Conservation (phyloP, 495 filamentous ascomycete species). For the Pyrenula massariospora region DNA sequence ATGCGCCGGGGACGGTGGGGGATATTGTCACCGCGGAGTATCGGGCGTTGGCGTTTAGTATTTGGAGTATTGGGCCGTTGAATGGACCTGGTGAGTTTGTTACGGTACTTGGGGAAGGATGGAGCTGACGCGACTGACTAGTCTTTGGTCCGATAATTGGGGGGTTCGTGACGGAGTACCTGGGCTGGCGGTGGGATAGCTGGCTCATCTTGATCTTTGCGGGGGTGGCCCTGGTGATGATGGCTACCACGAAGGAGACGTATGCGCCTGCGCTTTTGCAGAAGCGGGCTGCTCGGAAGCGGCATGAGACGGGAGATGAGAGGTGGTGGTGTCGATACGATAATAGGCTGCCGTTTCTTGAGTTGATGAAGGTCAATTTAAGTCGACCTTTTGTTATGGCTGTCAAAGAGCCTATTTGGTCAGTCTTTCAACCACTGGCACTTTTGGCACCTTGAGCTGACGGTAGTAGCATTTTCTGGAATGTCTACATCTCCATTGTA, state of each 20-base stretch:
- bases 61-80: conserved; percentile 69
- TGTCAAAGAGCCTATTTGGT: conserved; percentile 75
- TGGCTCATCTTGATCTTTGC: conserved; percentile 68
- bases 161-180: conserved; percentile 55
- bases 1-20: conserved; percentile 70
- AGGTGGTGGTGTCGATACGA: conserved; percentile 73
- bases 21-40: conserved; percentile 64
- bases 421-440: conserved; percentile 9
- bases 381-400: conserved; percentile 67
- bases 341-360: conserved; percentile 38
- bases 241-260: conserved; percentile 55
- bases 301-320: conserved; percentile 64
- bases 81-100: conserved; percentile 50
- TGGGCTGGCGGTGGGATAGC: conserved; percentile 82
- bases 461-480: conserved; percentile 55
- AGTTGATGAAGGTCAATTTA: conserved; percentile 58
- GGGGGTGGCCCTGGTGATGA: conserved; percentile 39
- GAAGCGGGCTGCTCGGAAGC: conserved; percentile 49
- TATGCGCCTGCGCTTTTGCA: conserved; percentile 67
- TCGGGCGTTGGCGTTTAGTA: conserved; percentile 58
- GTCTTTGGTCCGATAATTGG: conserved; percentile 28
- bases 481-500: conserved; percentile 55
- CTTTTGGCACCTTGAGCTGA: conserved; percentile 2
- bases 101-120: background rate
- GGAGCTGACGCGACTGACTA: background rate